These are phyloP conservation scores for Fraxinus dipetala DNA, from an alignment of 305 asterid genomes.

Conservation along the genomic window DNA sequence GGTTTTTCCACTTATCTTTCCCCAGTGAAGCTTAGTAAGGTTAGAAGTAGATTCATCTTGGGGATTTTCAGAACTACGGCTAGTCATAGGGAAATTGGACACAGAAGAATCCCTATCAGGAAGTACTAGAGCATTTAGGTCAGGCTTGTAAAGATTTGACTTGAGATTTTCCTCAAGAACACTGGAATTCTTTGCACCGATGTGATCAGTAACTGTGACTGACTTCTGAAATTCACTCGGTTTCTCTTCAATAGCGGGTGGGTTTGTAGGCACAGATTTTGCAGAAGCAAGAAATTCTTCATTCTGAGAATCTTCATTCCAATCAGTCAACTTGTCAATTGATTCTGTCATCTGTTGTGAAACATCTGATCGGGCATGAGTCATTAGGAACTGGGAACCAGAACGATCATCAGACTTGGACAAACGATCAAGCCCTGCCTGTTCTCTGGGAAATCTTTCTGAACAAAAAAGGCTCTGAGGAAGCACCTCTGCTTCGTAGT, in stretches of 20 bases:
- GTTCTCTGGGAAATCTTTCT: slow-evolving; percentile 69
- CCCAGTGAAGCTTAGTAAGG: slow-evolving; percentile 30
- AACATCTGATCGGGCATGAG: slow-evolving; percentile 56
- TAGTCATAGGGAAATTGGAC: slow-evolving; percentile 27
- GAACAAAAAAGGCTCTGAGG: slow-evolving; percentile 68
- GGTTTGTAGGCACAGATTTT: slow-evolving; percentile 28
- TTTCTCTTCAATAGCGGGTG: slow-evolving; percentile 34
- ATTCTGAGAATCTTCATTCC: slow-evolving; percentile 32
- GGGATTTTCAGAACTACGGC: slow-evolving; percentile 30
- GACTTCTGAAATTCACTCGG: slow-evolving; percentile 27
- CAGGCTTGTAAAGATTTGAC: slow-evolving; percentile 37
- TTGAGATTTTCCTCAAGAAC: slow-evolving; percentile 32
- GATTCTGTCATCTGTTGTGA: slow-evolving; percentile 52
- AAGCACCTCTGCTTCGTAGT: slow-evolving; percentile 47
- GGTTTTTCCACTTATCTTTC: slow-evolving; percentile 33
- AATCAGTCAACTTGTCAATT: slow-evolving; percentile 44
- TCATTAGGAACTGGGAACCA: slow-evolving; percentile 53
- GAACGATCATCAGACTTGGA: slow-evolving; percentile 73
- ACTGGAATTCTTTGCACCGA: slow-evolving; percentile 30
- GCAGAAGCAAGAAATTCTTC: slow-evolving; percentile 35
- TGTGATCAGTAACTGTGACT: slow-evolving; percentile 31
- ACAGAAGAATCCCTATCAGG: slow-evolving; percentile 38
- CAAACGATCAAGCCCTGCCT: slow-evolving; percentile 57
- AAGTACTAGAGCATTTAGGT: slow-evolving; percentile 29
- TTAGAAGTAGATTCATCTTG: slow-evolving; percentile 41